phyloP scores from a whole-genome alignment of 2,329 filamentous ascomycete genomes.

The Talaromyces amestolkiae region DNA sequence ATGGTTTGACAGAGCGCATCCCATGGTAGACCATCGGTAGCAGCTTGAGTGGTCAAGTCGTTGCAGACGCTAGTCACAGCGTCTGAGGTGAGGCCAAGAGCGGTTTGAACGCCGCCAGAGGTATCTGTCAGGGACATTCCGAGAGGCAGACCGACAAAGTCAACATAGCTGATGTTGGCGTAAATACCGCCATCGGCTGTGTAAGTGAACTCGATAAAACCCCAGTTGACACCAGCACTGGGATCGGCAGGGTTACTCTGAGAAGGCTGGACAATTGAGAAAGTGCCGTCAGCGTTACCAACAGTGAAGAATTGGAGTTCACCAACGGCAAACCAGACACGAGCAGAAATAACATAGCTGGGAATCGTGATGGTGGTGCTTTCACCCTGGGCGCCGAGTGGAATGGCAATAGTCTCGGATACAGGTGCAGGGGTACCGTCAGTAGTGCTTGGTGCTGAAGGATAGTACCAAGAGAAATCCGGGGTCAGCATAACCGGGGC shows the following conservation, averaged over 20 bases:
- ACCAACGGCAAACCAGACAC: conserved; percentile 49
- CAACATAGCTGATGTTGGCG: conserved; percentile 54
- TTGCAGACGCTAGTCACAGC: conserved; percentile 50
- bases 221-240: conserved; percentile 48
- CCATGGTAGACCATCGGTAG: conserved; percentile 52
- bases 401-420: conserved; percentile 43
- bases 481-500: conserved; percentile 45
- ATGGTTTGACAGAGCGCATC: conserved; percentile 49
- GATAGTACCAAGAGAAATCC: conserved; percentile 46
- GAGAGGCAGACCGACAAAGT: conserved; percentile 53
- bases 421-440: conserved; percentile 40
- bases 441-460: conserved; percentile 33
- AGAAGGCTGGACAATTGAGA: conserved; percentile 50
- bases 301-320: conserved; percentile 47
- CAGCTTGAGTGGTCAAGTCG: conserved; percentile 48
- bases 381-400: conserved; percentile 39
- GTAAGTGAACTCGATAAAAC: conserved; percentile 51
- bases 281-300: conserved; percentile 26
- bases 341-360: conserved; percentile 42
- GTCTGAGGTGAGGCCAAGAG: conserved; percentile 50
- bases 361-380: conserved; percentile 42
- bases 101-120: conserved; percentile 45
- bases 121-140: conserved; percentile 53
- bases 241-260: conserved; percentile 46
- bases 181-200: conserved; percentile 41